Percentiles rank a stretch among this genome's conserved stretches.
Evolutionary conservation across 2,329 filamentous ascomycete species (phyloP).

Genomic region (Alternaria postmessia): DNA sequence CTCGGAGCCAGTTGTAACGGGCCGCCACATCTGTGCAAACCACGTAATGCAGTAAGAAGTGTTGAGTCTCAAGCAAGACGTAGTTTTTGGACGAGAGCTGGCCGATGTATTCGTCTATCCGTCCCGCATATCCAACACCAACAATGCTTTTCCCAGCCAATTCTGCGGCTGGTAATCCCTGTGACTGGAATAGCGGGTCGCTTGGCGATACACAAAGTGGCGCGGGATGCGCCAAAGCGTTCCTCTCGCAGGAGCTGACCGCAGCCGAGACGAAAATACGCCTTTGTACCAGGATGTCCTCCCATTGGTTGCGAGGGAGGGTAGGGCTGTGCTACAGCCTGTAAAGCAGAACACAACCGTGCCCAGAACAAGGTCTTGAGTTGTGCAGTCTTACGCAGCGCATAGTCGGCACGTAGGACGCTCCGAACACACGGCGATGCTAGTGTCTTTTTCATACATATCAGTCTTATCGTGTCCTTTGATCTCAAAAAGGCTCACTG

Average conservation of each 20-base stretch:
- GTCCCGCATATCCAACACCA: constrained; percentile 1
- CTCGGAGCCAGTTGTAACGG: background rate
- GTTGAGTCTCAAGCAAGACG: background rate
- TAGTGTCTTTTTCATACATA: constrained; percentile 22
- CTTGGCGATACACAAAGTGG: constrained; percentile 20
- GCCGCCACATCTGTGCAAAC: background rate
- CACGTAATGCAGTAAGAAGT: background rate
- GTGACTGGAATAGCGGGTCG: constrained; percentile 23
- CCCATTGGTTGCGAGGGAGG: constrained; percentile 13
- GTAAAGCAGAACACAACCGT: constrained; percentile 9
- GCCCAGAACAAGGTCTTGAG: constrained; percentile 9
- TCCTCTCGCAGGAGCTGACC: constrained; percentile 20
- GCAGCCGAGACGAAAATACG: constrained; percentile 29
- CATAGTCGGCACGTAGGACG: constrained; percentile 23
- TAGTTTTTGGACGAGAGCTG: background rate
- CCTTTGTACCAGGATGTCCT: constrained; percentile 13
- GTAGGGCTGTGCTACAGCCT: constrained; percentile 15
- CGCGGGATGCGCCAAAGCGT: constrained; percentile 10
- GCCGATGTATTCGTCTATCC: background rate
- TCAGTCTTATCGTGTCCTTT: constrained; percentile 19
- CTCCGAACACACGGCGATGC: constrained; percentile 27
- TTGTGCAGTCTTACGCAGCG: constrained; percentile 13
- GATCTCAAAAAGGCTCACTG: background rate
- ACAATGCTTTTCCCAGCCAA: constrained; percentile 6
- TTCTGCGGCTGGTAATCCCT: constrained; percentile 12